Evolutionary conservation across 2,329 filamentous ascomycete genomes (phyloP).

Genomic region (Neodidymelliopsis sp.): DNA sequence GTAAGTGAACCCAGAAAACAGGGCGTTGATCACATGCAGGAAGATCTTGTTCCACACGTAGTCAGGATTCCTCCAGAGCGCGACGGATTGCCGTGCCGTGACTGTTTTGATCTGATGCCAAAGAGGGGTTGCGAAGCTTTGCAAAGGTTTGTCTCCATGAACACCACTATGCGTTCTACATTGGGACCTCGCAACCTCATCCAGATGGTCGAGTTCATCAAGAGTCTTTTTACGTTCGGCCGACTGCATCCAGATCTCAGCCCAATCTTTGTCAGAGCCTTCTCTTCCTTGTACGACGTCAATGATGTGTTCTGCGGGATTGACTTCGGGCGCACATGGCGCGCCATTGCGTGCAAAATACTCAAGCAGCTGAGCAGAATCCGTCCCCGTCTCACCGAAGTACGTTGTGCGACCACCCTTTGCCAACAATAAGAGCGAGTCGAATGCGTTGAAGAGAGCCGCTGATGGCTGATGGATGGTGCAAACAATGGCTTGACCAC

Average conservation of each 20-base stretch:
- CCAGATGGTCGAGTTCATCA: constrained; percentile 40
- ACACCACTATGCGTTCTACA: neutral
- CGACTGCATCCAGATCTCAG: constrained; percentile 49
- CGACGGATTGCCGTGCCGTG: constrained; percentile 19
- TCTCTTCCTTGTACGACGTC: too few relatives aligned
- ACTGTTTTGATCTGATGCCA: constrained; percentile 23
- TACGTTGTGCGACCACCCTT: neutral
- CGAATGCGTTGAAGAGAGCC: neutral
- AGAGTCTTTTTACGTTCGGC: constrained; percentile 38
- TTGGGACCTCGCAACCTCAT: neutral
- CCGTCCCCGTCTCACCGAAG: neutral
- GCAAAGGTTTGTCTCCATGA: neutral
- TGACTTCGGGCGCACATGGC: neutral
- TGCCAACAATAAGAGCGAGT: neutral
- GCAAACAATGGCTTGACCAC: neutral
- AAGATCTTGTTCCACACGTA: constrained; percentile 28
- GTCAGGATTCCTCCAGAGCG: constrained; percentile 19
- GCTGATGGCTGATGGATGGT: neutral
- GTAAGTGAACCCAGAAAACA: constrained; percentile 30
- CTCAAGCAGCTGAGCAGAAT: neutral
- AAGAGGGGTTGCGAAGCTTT: constrained; percentile 31
- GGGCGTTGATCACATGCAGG: constrained; percentile 17
- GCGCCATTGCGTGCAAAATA: neutral
- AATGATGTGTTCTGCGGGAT: neutral
- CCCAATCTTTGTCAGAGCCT: constrained; percentile 55